Conservation (phyloP, 169 alveolate genomes). For the Plasmodium blacklocki region DNA sequence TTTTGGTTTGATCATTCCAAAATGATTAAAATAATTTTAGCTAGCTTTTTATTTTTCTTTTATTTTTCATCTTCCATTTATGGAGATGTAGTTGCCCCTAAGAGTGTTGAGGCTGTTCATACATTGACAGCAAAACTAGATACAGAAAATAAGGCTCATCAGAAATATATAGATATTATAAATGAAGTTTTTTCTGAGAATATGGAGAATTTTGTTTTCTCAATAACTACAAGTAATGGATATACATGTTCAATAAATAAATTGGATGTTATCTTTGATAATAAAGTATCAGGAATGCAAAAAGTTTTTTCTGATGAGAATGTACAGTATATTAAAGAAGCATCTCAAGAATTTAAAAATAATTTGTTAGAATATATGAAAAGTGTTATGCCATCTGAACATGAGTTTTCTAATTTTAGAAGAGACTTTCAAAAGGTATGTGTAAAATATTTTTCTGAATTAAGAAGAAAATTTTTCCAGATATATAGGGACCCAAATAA, state of each 20-base stretch:
- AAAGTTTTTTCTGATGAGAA: constrained; percentile 11
- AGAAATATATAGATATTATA: neutral
- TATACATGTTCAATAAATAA: constrained; percentile 19
- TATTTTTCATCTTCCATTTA: constrained; percentile 1
- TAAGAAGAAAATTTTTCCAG: constrained; percentile 29
- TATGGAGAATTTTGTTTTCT: constrained; percentile 1
- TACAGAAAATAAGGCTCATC: constrained; percentile 6
- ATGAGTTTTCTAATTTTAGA: neutral
- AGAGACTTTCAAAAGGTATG: constrained; percentile 7
- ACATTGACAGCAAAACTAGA: constrained; percentile 13
- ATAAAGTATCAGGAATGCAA: neutral
- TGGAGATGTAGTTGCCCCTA: neutral
- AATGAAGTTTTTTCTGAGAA: constrained; percentile 15
- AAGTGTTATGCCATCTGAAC: too few species aligned
- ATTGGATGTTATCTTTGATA: constrained; percentile 20
- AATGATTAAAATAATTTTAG: constrained; percentile 23
- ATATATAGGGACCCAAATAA: constrained; percentile 3
- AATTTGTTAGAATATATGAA: neutral
- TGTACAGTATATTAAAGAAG: constrained; percentile 14
- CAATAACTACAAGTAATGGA: constrained; percentile 1
- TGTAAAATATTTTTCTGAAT: neutral
- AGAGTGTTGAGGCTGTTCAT: neutral
- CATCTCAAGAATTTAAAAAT: constrained; percentile 15
- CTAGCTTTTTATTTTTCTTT: constrained; percentile 7
- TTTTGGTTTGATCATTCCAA: neutral